Base-by-base conservation (phyloP, 768 basidiomycete species). In the Phylloporus sp. region DNA sequence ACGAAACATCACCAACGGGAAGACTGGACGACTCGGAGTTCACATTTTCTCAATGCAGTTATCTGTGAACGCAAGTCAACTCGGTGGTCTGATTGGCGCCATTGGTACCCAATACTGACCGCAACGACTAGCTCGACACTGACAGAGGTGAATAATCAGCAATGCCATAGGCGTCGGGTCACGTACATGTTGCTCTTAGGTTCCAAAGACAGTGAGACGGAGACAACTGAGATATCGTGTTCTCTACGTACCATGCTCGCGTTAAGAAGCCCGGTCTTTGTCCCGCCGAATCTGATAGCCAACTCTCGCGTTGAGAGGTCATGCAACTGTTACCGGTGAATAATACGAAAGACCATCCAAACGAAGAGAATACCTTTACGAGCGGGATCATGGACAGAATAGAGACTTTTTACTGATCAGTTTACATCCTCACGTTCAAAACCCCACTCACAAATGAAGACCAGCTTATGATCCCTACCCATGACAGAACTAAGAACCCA, bases 11-110 rank as follows among this genome's bases (percentile, higher is more conserved):
- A 68, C 82, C 42, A 54, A 89, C 88, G 67, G 6, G 87, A 80
- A 4, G 88, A 83, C 59, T 93, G 90, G 6, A 93, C 89, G 17
- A 93, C 73, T 37, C 77, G 75, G 15, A 93, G 74, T 61, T 93
- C 84, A 61, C 90, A 92, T 63, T 86, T 86, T 32, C 79, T 74
- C 51, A 93, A 69, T 0, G 90, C 90, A 40, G 82, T 86, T 48
- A 91, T 80, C 84, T 55, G 42, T 42, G 32, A 21, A 47, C 43
- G 11, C 9, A 27, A 13, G 39, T 52, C 6, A 44, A 35, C 10
- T 52, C 6, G 28, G 24, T 13, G 32, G 33, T 13, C 39, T 14
- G 9, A 38, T 18, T 22, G 38, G 18, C 13, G 15, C 20, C 37
- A n/a, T 9, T 24, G 13, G 31, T 24, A 23, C 17, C 14, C 10